Evolutionary conservation across 495 filamentous ascomycete species (phyloP).

Genomic region (Penicillium daleae): DNA sequence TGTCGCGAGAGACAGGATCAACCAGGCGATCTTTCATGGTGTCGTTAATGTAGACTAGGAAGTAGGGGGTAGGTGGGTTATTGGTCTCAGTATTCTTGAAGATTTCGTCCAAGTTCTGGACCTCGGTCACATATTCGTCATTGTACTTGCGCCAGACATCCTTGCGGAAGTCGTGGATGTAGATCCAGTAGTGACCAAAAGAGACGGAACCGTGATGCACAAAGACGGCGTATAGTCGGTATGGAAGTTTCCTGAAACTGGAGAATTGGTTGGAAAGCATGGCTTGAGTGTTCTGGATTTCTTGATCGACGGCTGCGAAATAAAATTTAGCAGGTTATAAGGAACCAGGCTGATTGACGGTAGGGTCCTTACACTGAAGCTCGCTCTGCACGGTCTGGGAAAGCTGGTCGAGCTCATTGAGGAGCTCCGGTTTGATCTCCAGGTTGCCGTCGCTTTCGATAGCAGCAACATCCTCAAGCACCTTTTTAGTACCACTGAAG

Average conservation of each 20-base stretch:
- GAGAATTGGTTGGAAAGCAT: slow-evolving; percentile 66
- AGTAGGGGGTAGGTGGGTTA: slow-evolving; percentile 79
- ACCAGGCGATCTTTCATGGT: slow-evolving; percentile 63
- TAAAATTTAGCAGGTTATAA: slow-evolving; percentile 15
- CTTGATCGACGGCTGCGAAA: slow-evolving; percentile 46
- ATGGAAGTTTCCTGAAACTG: slow-evolving; percentile 60
- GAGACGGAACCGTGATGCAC: slow-evolving; percentile 75
- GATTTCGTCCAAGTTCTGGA: slow-evolving; percentile 63
- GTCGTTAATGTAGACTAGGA: slow-evolving; percentile 81
- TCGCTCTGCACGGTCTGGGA: slow-evolving; percentile 40
- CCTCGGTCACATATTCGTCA: slow-evolving; percentile 76
- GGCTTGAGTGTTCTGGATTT: slow-evolving; percentile 52
- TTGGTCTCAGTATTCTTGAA: slow-evolving; percentile 63
- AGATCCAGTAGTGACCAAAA: slow-evolving; percentile 96
- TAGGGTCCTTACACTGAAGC: slow-evolving; percentile 38
- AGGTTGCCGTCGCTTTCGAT: slow-evolving; percentile 32
- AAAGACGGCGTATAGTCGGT: slow-evolving; percentile 89
- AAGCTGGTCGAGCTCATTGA: slow-evolving; percentile 37
- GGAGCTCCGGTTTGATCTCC: slow-evolving; percentile 34
- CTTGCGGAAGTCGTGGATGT: slow-evolving; percentile 84
- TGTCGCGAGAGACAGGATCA: slow-evolving; percentile 58
- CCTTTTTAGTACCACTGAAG: slow-evolving; percentile 33
- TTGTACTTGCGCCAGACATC: slow-evolving; percentile 93
- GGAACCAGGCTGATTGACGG: not conserved
- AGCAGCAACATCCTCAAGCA: slow-evolving; percentile 40